Evolutionary conservation across 345 rosid species (phyloP), one percentile per base, ranked within the genome.

Genomic region (Euphorbia tirucalli): DNA sequence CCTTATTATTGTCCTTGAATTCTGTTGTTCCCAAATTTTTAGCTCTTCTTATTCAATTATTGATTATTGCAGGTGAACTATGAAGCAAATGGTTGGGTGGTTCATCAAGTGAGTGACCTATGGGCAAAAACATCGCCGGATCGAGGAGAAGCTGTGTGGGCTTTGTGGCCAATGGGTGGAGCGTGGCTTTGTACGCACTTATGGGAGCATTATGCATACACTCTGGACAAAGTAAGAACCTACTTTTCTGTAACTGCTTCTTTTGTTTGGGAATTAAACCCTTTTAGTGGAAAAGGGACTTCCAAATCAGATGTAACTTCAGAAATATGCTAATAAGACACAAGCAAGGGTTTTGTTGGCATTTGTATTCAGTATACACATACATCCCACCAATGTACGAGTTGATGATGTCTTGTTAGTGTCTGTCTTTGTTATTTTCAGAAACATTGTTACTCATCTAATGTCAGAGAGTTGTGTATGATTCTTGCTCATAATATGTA

Each of bases 81-180:
- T 66, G 85, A 80, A 74, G 88, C 89, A 52, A 82, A 83, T 30
- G 99, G 98, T 61, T 95, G 99, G 99, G 91, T 90, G 72, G 89
- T 78, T 64, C 98, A 95, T 87, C 97, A 90, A 77, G 87, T 85
- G 62, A 76, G 93, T 62, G 99, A 95, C 75, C 73, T 95, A 71
- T 95, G 99, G 99, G 97, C 97, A 28, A 95, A 89, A 81, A 81
- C 98, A 71, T 95, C 99, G 25, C 87, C 89, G 14, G 89, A 85
- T 85, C 71, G 66, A 60, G 97, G 99, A 58, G 68, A 88, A 15
- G 97, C 85, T 69, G 80, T 79, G 46, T 95, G 92, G 93, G 92
- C 93, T 19, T 66, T 95, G 28, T 95, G 99, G 99, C 98, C 96
- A 24, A 95, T 95, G 98, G 99, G 99, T 55, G 99, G 99, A 67